Evolutionary conservation across 495 filamentous ascomycete species (phyloP), one percentile per base, ranked within the genome.

Genomic region (Amniculicola lignicola): DNA sequence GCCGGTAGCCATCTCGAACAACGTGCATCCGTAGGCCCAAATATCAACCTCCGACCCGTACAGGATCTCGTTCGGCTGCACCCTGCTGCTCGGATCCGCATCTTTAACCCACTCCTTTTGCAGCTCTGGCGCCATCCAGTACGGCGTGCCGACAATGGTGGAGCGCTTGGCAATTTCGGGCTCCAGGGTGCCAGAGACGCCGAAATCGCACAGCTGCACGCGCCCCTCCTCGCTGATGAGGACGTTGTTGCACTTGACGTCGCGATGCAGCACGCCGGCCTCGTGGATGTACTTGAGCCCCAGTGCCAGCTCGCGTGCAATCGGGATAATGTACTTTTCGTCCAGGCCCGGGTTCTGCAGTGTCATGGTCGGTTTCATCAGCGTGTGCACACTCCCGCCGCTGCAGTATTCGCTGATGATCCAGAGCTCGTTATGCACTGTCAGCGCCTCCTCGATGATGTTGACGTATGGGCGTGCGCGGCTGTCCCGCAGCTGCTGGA

Each of bases 161-260:
- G 85, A 86, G 23, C 93, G 77, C 70, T 96, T 98, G 62, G 93
- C 87, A 36, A 82, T 66, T 52, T 87, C 87, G 10, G 82, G 87
- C 60, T 95, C 89, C 35, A 96, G 76, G 50, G 94, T 77, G 41
- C 88, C 92, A 18, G 92, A 88, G 47, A 98, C 89, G 51, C 93
- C 93, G 69, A 97, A 98, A 66, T 98, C 93, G 67, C 93, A 96
- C 21, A 98, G 82, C 65, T 97, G 88, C 10, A 97, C 77, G 18
- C 78, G 78, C 3, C 93, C 93, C 54, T 88, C 81, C 69, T 96
- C 92, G 23, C 88, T 88, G 45, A 97, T 82, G 43, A 97, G 77
- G 31, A 98, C 82, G 63, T 98, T 98, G 25, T 88, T 91, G 66
- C 90, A 87, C 76, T 98, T 98, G 63, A 98, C 84, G 74, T 98